Conservation (phyloP, 208 protist species). For the Crithidia brevicula region DNA sequence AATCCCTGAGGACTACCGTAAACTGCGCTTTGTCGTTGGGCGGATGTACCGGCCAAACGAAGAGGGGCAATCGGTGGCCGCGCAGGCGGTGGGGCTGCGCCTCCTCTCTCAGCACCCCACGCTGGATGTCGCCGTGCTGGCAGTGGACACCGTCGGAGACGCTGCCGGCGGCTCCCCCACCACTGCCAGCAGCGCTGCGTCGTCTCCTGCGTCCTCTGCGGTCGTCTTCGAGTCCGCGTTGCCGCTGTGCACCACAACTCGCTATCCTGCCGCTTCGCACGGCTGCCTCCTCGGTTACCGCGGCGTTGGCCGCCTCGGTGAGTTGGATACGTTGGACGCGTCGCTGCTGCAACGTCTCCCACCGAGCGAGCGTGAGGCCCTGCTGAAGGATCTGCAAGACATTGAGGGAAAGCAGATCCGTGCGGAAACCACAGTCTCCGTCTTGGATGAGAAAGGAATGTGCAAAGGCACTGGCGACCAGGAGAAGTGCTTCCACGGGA, state of each 20-base stretch:
- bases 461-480: constrained; percentile 41
- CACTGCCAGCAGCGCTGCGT: neutral
- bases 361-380: constrained; percentile 43
- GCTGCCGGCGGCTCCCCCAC: neutral
- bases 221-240: constrained; percentile 12
- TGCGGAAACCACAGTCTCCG: constrained; percentile 28
- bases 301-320: constrained; percentile 57
- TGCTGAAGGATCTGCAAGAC: constrained; percentile 55
- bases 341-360: constrained; percentile 63
- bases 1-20: constrained; percentile 79
- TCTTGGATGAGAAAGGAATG: constrained; percentile 59
- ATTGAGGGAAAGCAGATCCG: constrained; percentile 69
- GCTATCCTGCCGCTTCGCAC: constrained; percentile 6
- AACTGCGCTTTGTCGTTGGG: constrained; percentile 66
- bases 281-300: constrained; percentile 58
- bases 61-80: constrained; percentile 32
- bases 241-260: constrained; percentile 9
- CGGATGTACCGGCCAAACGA: constrained; percentile 41
- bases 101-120: constrained; percentile 64
- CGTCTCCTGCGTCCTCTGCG: neutral
- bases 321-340: constrained; percentile 79
- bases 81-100: constrained; percentile 27
- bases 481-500: constrained; percentile 73
- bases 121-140: constrained; percentile 65
- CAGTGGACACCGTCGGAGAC: constrained; percentile 3